phyloP scores from a whole-genome alignment of 2,329 filamentous ascomycete genomes.

The Triangularia setosa region DNA sequence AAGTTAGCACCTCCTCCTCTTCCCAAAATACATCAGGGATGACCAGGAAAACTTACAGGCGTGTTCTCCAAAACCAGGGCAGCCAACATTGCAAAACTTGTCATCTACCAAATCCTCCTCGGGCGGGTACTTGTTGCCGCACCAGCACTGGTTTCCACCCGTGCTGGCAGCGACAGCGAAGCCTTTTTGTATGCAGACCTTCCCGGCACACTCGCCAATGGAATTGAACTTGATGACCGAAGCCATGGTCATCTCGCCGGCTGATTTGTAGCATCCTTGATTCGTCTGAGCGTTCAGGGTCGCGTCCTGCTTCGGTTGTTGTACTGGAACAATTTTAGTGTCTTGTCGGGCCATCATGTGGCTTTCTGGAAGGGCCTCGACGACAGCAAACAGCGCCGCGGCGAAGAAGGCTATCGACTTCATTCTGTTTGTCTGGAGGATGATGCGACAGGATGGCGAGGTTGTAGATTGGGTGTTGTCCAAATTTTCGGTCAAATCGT shows the following conservation, averaged over 20 bases:
- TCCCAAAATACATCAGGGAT: background rate
- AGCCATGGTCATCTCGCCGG: constrained; percentile 36
- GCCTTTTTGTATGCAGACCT: constrained; percentile 40
- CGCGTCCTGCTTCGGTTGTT: constrained; percentile 39
- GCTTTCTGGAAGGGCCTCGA: constrained; percentile 14
- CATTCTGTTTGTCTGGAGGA: constrained; percentile 16
- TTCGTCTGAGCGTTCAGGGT: constrained; percentile 37
- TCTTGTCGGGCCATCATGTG: background rate
- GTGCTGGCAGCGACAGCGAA: constrained; percentile 59
- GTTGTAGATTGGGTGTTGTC: background rate
- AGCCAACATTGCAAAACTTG: constrained; percentile 59
- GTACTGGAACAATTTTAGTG: constrained; percentile 16
- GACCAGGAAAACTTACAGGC: constrained; percentile 55
- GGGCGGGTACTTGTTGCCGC: constrained; percentile 66
- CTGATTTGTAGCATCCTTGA: constrained; percentile 49
- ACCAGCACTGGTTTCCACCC: constrained; percentile 63
- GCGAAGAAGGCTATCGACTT: constrained; percentile 20
- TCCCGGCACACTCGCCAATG: constrained; percentile 40
- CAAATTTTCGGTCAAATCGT: background rate
- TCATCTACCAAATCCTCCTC: constrained; percentile 50
- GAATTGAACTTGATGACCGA: constrained; percentile 32
- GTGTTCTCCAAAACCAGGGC: constrained; percentile 58
- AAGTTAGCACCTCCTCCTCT: constrained; percentile 12
- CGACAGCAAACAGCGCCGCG: constrained; percentile 15
- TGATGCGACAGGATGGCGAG: background rate